Evolutionary conservation across 495 filamentous ascomycete species (phyloP).

Genomic region (Hamigera avellanea): DNA sequence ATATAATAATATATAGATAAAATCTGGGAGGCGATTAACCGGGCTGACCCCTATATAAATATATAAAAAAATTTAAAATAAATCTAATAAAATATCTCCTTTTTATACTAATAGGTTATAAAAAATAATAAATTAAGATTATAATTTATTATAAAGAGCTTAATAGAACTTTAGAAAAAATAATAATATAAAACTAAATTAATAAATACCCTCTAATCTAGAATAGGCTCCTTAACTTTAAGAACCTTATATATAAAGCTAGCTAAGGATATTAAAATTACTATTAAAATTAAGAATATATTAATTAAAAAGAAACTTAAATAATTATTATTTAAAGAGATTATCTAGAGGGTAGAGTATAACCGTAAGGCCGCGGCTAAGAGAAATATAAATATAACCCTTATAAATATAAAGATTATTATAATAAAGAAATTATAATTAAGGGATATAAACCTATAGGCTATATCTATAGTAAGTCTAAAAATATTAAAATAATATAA

Average conservation of each 20-base stretch:
- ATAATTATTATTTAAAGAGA: neutral
- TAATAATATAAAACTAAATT: too few relatives aligned
- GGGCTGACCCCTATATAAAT: too few relatives aligned
- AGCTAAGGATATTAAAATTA: neutral
- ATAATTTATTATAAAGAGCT: too few relatives aligned
- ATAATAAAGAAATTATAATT: conserved; percentile 5
- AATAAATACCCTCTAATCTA: too few relatives aligned
- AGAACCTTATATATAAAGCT: neutral
- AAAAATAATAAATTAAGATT: too few relatives aligned
- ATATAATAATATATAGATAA: too few relatives aligned
- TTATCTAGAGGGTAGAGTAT: conserved; percentile 1
- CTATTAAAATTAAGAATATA: neutral
- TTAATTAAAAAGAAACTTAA: neutral
- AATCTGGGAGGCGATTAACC: too few relatives aligned
- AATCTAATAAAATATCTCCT: too few relatives aligned
- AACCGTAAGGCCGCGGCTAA: conserved; percentile 1
- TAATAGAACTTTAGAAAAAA: too few relatives aligned
- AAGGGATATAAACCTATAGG: conserved; percentile 5
- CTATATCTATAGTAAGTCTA: conserved; percentile 1
- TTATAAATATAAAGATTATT: conserved; percentile 4
- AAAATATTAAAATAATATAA: conserved; percentile 5
- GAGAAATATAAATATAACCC: neutral
- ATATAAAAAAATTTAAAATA: too few relatives aligned
- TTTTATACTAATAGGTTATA: too few relatives aligned
- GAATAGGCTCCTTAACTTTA: neutral